Base-by-base conservation (phyloP, 1,139 yeast genomes). In the Magnusiomyces tetraspermus region DNA sequence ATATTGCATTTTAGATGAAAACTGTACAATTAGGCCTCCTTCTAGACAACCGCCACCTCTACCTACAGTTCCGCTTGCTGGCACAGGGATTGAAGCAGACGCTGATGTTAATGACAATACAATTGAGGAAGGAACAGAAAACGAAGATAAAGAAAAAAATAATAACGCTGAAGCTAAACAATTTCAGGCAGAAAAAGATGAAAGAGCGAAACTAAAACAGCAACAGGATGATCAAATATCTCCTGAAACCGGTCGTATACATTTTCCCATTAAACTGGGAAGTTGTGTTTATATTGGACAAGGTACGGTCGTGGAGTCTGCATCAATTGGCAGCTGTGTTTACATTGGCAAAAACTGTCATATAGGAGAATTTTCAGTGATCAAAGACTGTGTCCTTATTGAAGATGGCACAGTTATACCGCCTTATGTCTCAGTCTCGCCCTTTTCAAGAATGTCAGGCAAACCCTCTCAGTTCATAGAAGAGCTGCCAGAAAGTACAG, bases 341-440 rank as follows among this genome's bases (percentile, higher is more conserved):
- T 71, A 68, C 46, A 74, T 85, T 15, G 92, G 90, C 0, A 74
- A 71, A 55, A 65, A 85, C 51, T 85, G 84, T 31, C 58, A 70
- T 10, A 69, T 85, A 3, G 89, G 77, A 10, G 70, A 73, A 55
- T 68, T 74, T 51, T 70, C 77, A 4, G 73, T 80, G n/a, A 68
- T 85, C 33, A 78, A 80, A 58, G 89, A 83, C 60, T 80, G 86
- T 59, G 82, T 82, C 41, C 62, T 78, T 11, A 70, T 85, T 1
- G 73, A 74, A 19, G 70, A 71, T 37, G 74, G 74, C 21, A 70
- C 83, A 0, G 67, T 65, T 3, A 63, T 85, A 1, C 86, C 90
- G 0, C 75, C 79, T 1, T 72, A 73, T 55, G 68, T 73, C 56
- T 80, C 80, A 37, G 71, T 84, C 10, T 83, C 88, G 1, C 84